Percentiles rank a stretch among this genome's conserved stretches.
Conservation (phyloP, 1,284 basidiomycete genomes). For the Irpex sp. region DNA sequence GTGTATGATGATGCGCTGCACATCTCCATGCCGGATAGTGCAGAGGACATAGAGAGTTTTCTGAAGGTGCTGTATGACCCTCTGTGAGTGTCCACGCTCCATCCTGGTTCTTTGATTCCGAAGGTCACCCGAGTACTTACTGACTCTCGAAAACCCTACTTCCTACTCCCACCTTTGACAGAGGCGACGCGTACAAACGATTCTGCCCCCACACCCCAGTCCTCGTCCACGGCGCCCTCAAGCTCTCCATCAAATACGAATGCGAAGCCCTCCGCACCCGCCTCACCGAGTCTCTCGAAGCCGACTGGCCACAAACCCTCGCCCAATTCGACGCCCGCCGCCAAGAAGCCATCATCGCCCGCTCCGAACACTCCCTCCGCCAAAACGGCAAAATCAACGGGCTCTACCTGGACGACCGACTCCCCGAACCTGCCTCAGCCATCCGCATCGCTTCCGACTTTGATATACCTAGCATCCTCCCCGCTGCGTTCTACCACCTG, state of each 20-base stretch:
- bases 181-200: slow-evolving; percentile 27
- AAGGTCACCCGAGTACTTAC: not conserved
- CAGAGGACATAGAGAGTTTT: slow-evolving; percentile 25
- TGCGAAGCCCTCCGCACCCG: slow-evolving; percentile 25
- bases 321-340: slow-evolving; percentile 28
- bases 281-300: slow-evolving; percentile 27
- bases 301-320: slow-evolving; percentile 30
- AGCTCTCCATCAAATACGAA: slow-evolving; percentile 29
- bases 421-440: slow-evolving; percentile 29
- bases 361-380: slow-evolving; percentile 27
- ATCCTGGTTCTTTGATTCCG: not conserved
- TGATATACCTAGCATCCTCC: slow-evolving; percentile 26
- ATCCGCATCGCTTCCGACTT: slow-evolving; percentile 29
- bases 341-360: slow-evolving; percentile 24
- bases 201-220: slow-evolving; percentile 29
- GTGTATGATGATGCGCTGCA: slow-evolving; percentile 25
- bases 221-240: slow-evolving; percentile 26
- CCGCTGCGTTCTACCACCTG: slow-evolving; percentile 30
- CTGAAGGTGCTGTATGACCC: slow-evolving; percentile 27
- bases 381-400: slow-evolving; percentile 25
- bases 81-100: slow-evolving; percentile 21
- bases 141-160: not conserved
- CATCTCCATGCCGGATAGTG: slow-evolving; percentile 26
- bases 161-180: slow-evolving; percentile 7
- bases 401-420: slow-evolving; percentile 28